phyloP scores from a whole-genome alignment of 495 filamentous ascomycete species.

The Trypethelium eluteriae region DNA sequence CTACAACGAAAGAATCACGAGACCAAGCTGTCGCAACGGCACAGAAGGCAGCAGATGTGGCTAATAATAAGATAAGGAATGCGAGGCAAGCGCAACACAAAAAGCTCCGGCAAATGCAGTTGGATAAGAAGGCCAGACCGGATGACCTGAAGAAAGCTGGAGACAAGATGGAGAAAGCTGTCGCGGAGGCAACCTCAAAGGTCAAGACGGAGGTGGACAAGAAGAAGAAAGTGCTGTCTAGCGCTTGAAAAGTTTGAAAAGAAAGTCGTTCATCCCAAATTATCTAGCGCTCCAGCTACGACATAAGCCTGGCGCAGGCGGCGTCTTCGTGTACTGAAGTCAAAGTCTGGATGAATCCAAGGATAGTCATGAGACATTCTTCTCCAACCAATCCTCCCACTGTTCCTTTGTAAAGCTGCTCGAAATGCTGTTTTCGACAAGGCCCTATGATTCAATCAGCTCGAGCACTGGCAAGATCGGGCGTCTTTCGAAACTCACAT shows the following conservation, averaged over 20 bases:
- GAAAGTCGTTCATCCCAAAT: neutral
- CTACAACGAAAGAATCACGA: conserved; percentile 54
- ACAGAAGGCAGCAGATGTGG: conserved; percentile 53
- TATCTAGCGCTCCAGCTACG: neutral
- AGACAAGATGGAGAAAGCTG: conserved; percentile 57
- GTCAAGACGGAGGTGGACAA: conserved; percentile 63
- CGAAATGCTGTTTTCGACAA: conserved; percentile 68
- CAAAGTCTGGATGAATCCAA: neutral
- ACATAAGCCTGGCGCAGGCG: neutral
- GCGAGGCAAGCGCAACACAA: conserved; percentile 55
- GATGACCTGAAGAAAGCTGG: conserved; percentile 63
- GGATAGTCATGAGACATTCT: conserved; percentile 55
- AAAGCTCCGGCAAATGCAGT: conserved; percentile 53
- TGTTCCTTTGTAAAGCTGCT: conserved; percentile 68
- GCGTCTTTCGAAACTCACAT: conserved; percentile 41
- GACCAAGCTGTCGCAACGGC: conserved; percentile 49
- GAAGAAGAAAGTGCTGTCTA: conserved; percentile 51
- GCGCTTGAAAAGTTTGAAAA: conserved; percentile 15
- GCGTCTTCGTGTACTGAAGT: neutral
- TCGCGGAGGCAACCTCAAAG: conserved; percentile 59
- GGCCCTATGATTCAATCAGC: conserved; percentile 43
- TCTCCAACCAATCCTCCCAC: conserved; percentile 78
- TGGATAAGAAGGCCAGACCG: conserved; percentile 48
- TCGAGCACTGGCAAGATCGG: neutral
- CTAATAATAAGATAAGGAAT: conserved; percentile 47